Base-by-base conservation (phyloP, 108 stramenopile genomes). In the Fragilaria crotonensis region DNA sequence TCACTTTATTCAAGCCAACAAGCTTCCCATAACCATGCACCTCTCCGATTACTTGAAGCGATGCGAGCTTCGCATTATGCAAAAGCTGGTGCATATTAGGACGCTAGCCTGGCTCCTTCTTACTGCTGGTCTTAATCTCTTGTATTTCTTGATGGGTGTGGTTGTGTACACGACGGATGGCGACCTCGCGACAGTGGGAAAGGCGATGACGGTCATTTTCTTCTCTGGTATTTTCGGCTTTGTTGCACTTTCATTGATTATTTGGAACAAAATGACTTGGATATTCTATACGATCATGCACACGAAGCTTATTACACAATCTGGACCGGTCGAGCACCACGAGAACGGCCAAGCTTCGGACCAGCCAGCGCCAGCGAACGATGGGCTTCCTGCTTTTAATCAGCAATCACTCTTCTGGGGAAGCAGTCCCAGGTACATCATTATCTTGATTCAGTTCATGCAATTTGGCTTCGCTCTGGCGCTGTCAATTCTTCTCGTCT, bases 391-490 rank as follows among this genome's bases (percentile, higher is more conserved):
- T 11, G 11, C 11, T 11, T 41, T 41, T 41, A 59, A 71, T 54
- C 93, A 94, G 59, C 46, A 66, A 5, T 51, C 69, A 33, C 66
- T 90, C 0, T 94, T 94, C 57, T 94, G 87, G 87, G 72, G 73
- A 58, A 48, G 72, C n/a, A 72, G 73, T 54, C 93, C 93, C 14
- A 49, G 68, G 2, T 49, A 79, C 5, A 82, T 94, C 17, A 83
- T 87, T 62, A 60, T 71, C 2, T 28, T 75, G 19, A 77, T 83
- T 41, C 93, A 94, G 52, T 87, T 80, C 56, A 81, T 84, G 83
- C 84, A 89, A 45, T 90, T 94, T 69, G 89, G 84, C 23, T 94
- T 82, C 58, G 86, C 93, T n/a, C 57, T 90, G n/a, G 78, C 71
- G n/a, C 60, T 90, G 32, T 57, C 83, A 3, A 59, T 83, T 33